Evolutionary conservation across 768 basidiomycete genomes (phyloP).

Genomic region (Rubroboletus pulcherrimus): DNA sequence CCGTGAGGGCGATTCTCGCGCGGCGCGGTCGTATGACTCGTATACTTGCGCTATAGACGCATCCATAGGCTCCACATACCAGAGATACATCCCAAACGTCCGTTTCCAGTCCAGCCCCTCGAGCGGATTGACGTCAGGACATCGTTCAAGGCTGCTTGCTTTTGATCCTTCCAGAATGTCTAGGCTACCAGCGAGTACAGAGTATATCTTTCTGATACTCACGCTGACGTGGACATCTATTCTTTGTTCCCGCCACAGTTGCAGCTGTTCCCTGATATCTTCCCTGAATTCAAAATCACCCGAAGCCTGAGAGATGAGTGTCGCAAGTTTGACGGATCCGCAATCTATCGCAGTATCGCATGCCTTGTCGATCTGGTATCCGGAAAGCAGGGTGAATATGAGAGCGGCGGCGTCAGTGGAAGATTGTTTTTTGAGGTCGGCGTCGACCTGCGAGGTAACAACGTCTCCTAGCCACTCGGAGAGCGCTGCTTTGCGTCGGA

Average conservation of each 20-base stretch:
- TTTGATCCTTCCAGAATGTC: slow-evolving; percentile 53
- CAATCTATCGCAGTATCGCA: slow-evolving; percentile 68
- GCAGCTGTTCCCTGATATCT: slow-evolving; percentile 71
- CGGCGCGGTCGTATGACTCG: slow-evolving; percentile 49
- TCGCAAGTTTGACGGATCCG: slow-evolving; percentile 81
- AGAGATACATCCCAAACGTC: slow-evolving; percentile 83
- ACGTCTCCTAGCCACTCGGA: slow-evolving; percentile 81
- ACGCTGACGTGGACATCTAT: slow-evolving; percentile 65
- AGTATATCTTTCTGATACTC: slow-evolving; percentile 75
- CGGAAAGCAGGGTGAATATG: slow-evolving; percentile 78
- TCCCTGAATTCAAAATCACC: slow-evolving; percentile 71
- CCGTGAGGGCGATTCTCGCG: slow-evolving; percentile 35
- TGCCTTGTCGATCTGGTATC: slow-evolving; percentile 85
- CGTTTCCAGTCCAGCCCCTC: slow-evolving; percentile 91
- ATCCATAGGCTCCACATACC: slow-evolving; percentile 78
- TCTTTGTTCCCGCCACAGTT: slow-evolving; percentile 78
- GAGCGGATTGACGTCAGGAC: slow-evolving; percentile 57
- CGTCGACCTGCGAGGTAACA: slow-evolving; percentile 67
- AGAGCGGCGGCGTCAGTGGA: slow-evolving; percentile 43
- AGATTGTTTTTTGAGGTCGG: slow-evolving; percentile 55
- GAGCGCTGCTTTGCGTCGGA: slow-evolving; percentile 76
- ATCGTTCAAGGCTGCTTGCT: slow-evolving; percentile 49
- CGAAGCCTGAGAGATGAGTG: slow-evolving; percentile 81
- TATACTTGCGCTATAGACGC: slow-evolving; percentile 70
- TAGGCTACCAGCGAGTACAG: slow-evolving; percentile 75